These are phyloP conservation scores for Mortierella claussenii DNA, from an alignment of 192 early-diverging fungal species.

Conservation along the genomic window DNA sequence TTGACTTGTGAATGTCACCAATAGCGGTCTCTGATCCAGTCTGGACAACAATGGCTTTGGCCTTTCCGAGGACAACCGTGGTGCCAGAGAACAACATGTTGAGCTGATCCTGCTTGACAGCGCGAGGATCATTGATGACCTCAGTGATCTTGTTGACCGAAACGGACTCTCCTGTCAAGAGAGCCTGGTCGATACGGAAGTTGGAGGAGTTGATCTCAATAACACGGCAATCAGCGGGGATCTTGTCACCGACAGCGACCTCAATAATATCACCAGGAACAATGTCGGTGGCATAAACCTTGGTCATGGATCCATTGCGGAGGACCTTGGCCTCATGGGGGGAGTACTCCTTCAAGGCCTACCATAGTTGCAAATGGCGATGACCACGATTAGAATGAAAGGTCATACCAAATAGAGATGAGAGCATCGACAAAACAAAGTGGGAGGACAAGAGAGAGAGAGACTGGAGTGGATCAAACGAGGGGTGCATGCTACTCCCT, in stretches of 20 bases:
- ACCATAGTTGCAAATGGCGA: too few relatives aligned
- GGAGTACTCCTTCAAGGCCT: slow-evolving; percentile 95
- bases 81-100: slow-evolving; percentile 99
- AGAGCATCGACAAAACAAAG: too few relatives aligned
- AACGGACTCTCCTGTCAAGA: slow-evolving; percentile 95
- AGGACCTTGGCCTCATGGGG: slow-evolving; percentile 95
- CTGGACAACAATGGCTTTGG: slow-evolving; percentile 84
- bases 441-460: too few relatives aligned
- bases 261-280: slow-evolving; percentile 98
- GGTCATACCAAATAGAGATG: too few relatives aligned
- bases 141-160: slow-evolving; percentile 86
- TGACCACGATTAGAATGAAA: too few relatives aligned
- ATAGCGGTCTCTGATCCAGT: slow-evolving; percentile 94
- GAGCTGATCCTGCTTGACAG: slow-evolving; percentile 95
- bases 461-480: too few relatives aligned
- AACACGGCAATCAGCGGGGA: slow-evolving; percentile 95
- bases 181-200: slow-evolving; percentile 94
- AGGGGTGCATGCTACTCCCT: too few relatives aligned
- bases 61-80: slow-evolving; percentile 93
- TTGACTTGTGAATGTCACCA: slow-evolving; percentile 92
- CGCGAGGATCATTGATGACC: slow-evolving; percentile 68
- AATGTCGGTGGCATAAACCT: slow-evolving; percentile 79
- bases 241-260: slow-evolving; percentile 92
- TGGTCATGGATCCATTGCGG: slow-evolving; percentile 74
- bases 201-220: slow-evolving; percentile 81